Conservation (phyloP, 495 filamentous ascomycete species). For the Neurospora sp. region DNA sequence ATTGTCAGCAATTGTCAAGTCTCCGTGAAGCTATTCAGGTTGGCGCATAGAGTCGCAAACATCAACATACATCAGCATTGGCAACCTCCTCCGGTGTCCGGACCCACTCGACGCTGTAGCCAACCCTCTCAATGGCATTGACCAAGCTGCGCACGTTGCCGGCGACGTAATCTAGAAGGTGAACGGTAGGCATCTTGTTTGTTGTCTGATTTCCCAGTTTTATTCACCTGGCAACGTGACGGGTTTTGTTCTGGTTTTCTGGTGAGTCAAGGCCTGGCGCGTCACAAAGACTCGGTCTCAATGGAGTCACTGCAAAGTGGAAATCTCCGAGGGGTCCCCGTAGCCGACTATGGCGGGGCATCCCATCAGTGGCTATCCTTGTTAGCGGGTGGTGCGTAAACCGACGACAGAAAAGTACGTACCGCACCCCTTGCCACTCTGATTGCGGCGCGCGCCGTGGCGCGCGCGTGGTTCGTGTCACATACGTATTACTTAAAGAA, state of each 20-base stretch:
- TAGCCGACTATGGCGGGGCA: conserved; percentile 8
- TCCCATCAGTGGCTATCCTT: conserved; percentile 5
- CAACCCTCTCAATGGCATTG: conserved; percentile 92
- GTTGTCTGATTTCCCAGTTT: neutral
- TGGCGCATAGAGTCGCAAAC: neutral
- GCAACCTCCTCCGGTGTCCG: conserved; percentile 71
- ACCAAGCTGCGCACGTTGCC: conserved; percentile 92
- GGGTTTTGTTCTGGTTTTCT: neutral
- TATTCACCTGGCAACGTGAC: neutral
- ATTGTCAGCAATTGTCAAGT: neutral
- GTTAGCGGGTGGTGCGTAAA: neutral
- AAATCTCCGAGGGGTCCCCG: neutral
- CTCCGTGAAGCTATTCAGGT: neutral
- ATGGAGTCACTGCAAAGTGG: conserved; percentile 1
- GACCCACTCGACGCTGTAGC: conserved; percentile 90
- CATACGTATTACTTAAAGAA: no score
- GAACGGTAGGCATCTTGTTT: conserved; percentile 69
- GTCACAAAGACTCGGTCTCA: neutral
- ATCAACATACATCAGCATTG: conserved; percentile 61
- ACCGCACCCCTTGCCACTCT: no score
- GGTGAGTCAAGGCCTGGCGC: conserved; percentile 12
- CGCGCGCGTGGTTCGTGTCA: no score
- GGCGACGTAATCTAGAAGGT: conserved; percentile 70
- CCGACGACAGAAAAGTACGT: no score
- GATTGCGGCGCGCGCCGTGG: no score